These are phyloP conservation scores for Osmanthus fragrans DNA, from an alignment of 257 asterid species.

Conservation along the genomic window DNA sequence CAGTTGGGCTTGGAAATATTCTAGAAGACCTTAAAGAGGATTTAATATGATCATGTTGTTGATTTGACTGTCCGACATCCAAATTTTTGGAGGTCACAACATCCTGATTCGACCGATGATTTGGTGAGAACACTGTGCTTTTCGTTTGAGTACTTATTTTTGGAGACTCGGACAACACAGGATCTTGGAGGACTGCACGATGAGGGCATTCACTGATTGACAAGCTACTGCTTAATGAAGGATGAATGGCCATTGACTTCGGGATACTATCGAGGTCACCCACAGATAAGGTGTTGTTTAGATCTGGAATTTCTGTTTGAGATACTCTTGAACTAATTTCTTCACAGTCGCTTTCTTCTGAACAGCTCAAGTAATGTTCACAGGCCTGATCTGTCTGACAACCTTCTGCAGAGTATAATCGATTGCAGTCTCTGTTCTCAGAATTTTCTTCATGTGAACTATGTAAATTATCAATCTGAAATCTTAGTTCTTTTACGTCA, in stretches of 20 bases:
- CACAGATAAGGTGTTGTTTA: conserved; percentile 10
- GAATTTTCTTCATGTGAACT: conserved; percentile 20
- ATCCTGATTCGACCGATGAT: conserved; percentile 36
- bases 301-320: conserved; percentile 26
- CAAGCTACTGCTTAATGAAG: conserved; percentile 44
- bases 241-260: conserved; percentile 29
- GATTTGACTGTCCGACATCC: conserved; percentile 32
- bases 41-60: conserved; percentile 42
- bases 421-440: conserved; percentile 39
- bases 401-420: conserved; percentile 66
- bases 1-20: conserved; percentile 71
- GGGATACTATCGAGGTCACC: conserved; percentile 21
- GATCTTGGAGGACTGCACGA: conserved; percentile 61
- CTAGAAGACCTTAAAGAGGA: conserved; percentile 80
- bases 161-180: conserved; percentile 84
- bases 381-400: conserved; percentile 65
- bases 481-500: conserved; percentile 68
- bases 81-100: conserved; percentile 39
- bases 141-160: conserved; percentile 62
- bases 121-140: conserved; percentile 49
- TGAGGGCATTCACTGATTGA: conserved; percentile 42
- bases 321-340: conserved; percentile 52
- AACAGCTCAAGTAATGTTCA: conserved; percentile 78
- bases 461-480: conserved; percentile 59
- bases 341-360: conserved; percentile 77